Evolutionary conservation across 1,284 basidiomycete genomes (phyloP).

Genomic region (Heterobasidion occidentale): DNA sequence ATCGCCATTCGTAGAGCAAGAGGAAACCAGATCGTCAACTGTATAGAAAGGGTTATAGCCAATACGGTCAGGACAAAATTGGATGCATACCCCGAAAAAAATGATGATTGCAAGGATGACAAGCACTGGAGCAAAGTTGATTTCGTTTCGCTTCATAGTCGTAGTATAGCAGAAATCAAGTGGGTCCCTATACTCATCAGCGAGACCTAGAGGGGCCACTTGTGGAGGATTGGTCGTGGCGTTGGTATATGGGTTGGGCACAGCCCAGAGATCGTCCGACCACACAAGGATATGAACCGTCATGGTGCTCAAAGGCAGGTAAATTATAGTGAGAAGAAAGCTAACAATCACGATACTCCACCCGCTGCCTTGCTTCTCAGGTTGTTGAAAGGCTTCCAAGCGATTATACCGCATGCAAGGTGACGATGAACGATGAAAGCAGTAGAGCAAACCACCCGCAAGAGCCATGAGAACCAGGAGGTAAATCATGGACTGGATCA

Average conservation of each 20-base stretch:
- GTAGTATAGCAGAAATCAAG: conserved; percentile 77
- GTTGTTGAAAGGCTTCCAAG: conserved; percentile 49
- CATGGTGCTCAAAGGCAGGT: conserved; percentile 66
- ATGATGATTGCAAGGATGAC: conserved; percentile 50
- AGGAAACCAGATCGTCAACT: conserved; percentile 73
- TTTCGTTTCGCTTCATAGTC: conserved; percentile 61
- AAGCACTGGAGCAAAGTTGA: conserved; percentile 66
- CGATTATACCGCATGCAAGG: conserved; percentile 38
- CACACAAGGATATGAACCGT: conserved; percentile 64
- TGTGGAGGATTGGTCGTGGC: conserved; percentile 42
- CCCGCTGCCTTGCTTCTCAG: conserved; percentile 30
- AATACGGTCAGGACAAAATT: conserved; percentile 1
- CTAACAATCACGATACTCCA: conserved; percentile 51
- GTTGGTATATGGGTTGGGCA: conserved; percentile 61
- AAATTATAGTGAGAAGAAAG: conserved; percentile 56
- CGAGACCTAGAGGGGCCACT: conserved; percentile 44
- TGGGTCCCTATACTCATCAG: conserved; percentile 49
- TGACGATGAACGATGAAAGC: conserved; percentile 43
- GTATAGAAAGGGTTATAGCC: conserved; percentile 1
- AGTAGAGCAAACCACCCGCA: conserved; percentile 43
- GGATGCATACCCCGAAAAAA: conserved; percentile 41
- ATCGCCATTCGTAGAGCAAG: conserved; percentile 54
- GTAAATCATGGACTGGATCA: conserved; percentile 45
- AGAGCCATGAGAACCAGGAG: conserved; percentile 48
- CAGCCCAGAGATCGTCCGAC: conserved; percentile 69